A percentile compares a stretch with the other conserved stretches of the same genome.
Evolutionary conservation across 1,284 basidiomycete genomes (phyloP).

Genomic region (Cryptococcus depauperatus): DNA sequence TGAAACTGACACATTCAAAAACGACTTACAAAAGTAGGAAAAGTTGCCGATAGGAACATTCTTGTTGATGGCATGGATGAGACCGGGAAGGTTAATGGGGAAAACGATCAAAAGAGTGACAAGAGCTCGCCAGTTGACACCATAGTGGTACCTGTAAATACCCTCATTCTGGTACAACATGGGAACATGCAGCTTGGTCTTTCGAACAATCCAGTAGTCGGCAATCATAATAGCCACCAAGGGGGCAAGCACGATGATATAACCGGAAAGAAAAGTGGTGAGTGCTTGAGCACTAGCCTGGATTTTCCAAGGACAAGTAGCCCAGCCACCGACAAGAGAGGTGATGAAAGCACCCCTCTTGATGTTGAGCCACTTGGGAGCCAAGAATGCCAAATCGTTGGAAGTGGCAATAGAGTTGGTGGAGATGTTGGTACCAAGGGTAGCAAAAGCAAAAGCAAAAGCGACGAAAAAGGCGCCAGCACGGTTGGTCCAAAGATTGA

Average conservation of each 20-base stretch:
- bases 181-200: constrained; percentile 30
- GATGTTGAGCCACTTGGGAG: constrained; percentile 59
- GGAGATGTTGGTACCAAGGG: constrained; percentile 65
- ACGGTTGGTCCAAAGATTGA: constrained; percentile 44
- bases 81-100: constrained; percentile 38
- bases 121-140: constrained; percentile 39
- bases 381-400: constrained; percentile 62
- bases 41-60: constrained; percentile 35
- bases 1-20: not conserved
- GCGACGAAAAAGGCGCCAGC: constrained; percentile 70
- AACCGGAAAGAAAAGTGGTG: constrained; percentile 41
- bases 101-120: constrained; percentile 30
- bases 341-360: constrained; percentile 65
- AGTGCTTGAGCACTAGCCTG: constrained; percentile 31
- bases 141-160: constrained; percentile 37
- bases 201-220: constrained; percentile 38
- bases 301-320: constrained; percentile 40
- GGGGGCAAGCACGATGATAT: constrained; percentile 39
- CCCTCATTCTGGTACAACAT: constrained; percentile 41
- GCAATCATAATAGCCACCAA: constrained; percentile 38
- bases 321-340: constrained; percentile 64
- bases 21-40: constrained; percentile 27
- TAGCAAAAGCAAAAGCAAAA: constrained; percentile 59
- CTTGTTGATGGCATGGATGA: constrained; percentile 33
- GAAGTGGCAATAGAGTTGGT: constrained; percentile 63